A percentile compares a stretch with the other conserved stretches of the same genome.
phyloP scores from a whole-genome alignment of 148 eudicot genomes.

The Vaccinium macrocarpon region DNA sequence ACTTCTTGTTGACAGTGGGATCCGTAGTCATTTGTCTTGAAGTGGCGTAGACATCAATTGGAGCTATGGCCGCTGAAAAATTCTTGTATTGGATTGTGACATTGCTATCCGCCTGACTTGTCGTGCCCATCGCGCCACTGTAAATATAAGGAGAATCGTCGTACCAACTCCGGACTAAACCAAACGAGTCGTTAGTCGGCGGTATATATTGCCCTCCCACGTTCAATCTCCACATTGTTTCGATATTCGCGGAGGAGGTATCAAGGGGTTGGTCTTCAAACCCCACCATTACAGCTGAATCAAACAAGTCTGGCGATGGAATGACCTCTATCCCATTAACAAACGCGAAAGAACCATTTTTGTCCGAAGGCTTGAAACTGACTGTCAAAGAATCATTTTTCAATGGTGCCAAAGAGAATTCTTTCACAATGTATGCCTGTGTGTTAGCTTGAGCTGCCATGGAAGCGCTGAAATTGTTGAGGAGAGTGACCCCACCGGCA shows the following conservation, averaged over 20 bases:
- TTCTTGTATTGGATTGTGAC: slow-evolving; percentile 20
- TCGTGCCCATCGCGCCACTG: slow-evolving; percentile 51
- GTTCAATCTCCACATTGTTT: slow-evolving; percentile 62
- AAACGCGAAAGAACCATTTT: slow-evolving; percentile 53
- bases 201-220: slow-evolving; percentile 76
- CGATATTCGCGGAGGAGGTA: slow-evolving; percentile 28
- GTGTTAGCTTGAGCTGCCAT: slow-evolving; percentile 60
- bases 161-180: slow-evolving; percentile 74
- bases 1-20: slow-evolving; percentile 43
- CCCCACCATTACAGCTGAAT: slow-evolving; percentile 48
- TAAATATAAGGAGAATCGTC: slow-evolving; percentile 74
- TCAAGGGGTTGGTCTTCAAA: slow-evolving; percentile 33
- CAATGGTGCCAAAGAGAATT: slow-evolving; percentile 49
- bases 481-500: slow-evolving; percentile 49
- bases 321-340: slow-evolving; percentile 76
- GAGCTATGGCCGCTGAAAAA: slow-evolving; percentile 48
- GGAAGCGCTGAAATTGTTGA: slow-evolving; percentile 66
- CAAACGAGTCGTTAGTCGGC: slow-evolving; percentile 61
- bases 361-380: slow-evolving; percentile 50
- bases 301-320: slow-evolving; percentile 38
- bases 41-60: slow-evolving; percentile 57
- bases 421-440: slow-evolving; percentile 67
- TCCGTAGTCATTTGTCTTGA: slow-evolving; percentile 69
- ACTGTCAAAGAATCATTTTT: slow-evolving; percentile 29
- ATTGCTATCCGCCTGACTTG: slow-evolving; percentile 24